Conservation (phyloP, 2,329 filamentous ascomycete species). For the Aspergillus sp. region DNA sequence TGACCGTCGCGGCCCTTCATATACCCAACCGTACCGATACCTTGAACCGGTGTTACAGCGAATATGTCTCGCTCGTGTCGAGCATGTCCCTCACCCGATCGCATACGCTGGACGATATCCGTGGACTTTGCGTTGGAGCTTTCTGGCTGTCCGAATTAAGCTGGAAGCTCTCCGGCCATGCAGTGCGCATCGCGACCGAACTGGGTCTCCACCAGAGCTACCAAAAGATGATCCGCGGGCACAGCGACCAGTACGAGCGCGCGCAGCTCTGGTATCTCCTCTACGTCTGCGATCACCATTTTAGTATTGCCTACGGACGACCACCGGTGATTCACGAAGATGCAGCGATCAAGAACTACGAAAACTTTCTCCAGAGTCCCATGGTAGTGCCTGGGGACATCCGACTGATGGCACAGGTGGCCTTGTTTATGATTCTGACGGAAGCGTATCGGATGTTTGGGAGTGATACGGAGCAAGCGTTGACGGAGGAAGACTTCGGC, state of each 20-base stretch:
- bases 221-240: conserved; percentile 49
- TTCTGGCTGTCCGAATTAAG: conserved; percentile 64
- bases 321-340: conserved; percentile 61
- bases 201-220: conserved; percentile 57
- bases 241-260: conserved; percentile 52
- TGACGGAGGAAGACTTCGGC: conserved; percentile 52
- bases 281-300: conserved; percentile 66
- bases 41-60: conserved; percentile 56
- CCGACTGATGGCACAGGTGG: conserved; percentile 58
- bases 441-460: conserved; percentile 58
- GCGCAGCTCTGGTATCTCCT: conserved; percentile 62
- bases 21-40: conserved; percentile 54
- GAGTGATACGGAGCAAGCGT: conserved; percentile 52
- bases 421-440: conserved; percentile 58
- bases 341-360: conserved; percentile 56
- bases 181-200: conserved; percentile 59
- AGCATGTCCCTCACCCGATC: conserved; percentile 59
- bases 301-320: conserved; percentile 61
- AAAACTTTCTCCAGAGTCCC: conserved; percentile 54
- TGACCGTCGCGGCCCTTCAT: conserved; percentile 59
- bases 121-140: conserved; percentile 59
- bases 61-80: conserved; percentile 58
- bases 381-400: conserved; percentile 56
- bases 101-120: conserved; percentile 57
- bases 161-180: conserved; percentile 61